These are phyloP conservation scores for Hirschfeldia incana DNA, from an alignment of 345 rosid species.

Conservation along the genomic window DNA sequence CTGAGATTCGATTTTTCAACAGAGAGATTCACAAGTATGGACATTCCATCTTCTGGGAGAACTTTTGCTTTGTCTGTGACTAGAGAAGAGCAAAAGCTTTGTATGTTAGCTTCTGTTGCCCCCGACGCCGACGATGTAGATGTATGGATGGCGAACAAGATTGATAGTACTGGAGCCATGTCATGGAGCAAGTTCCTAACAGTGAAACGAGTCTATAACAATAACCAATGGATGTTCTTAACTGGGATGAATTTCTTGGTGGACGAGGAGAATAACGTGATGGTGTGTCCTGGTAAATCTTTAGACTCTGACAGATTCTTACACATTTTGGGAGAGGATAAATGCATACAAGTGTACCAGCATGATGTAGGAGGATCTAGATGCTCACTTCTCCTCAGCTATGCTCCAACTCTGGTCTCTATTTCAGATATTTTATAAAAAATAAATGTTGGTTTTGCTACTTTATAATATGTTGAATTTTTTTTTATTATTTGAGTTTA, in stretches of 20 bases:
- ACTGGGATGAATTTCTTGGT: constrained; percentile 1
- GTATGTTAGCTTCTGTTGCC: background rate
- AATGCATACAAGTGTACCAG: background rate
- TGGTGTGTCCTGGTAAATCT: background rate
- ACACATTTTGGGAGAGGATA: background rate
- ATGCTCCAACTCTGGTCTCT: background rate
- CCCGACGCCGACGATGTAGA: background rate
- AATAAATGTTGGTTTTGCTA: background rate
- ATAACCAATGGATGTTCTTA: background rate
- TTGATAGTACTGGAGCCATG: background rate
- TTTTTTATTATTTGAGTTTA: background rate
- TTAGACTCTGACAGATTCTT: background rate
- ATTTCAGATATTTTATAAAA: background rate
- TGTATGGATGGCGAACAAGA: background rate
- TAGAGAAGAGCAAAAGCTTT: background rate
- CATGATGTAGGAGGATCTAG: background rate
- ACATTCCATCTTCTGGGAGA: background rate
- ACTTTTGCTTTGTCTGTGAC: background rate
- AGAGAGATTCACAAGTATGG: background rate
- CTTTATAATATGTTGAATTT: background rate
- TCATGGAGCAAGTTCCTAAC: background rate
- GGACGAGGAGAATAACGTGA: background rate
- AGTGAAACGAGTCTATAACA: background rate
- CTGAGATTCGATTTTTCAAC: background rate
- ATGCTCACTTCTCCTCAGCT: background rate